These are phyloP conservation scores for Phytophthora melonis DNA, from an alignment of 352 stramenopile genomes.

Conservation along the genomic window DNA sequence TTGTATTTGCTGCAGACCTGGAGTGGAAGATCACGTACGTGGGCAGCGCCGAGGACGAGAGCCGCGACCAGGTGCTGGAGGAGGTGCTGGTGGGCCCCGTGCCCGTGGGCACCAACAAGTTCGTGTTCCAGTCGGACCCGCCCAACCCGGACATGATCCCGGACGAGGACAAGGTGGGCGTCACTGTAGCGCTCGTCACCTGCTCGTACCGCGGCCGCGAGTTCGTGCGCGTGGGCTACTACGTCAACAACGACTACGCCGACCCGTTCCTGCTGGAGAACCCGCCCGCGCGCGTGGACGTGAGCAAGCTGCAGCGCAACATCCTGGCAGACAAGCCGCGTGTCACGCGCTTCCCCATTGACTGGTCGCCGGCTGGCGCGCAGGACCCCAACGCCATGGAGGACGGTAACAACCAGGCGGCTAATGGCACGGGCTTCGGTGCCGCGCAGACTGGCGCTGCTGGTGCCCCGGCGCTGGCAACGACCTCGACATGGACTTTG, in stretches of 20 bases:
- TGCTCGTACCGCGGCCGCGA: conserved; percentile 97
- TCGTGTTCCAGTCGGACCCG: conserved; percentile 97
- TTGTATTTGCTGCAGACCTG: conserved; percentile 82
- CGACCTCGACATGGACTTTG: conserved; percentile 75
- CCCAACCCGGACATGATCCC: conserved; percentile 94
- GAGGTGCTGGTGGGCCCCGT: conserved; percentile 99
- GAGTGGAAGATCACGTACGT: conserved; percentile 99
- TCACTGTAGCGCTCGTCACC: conserved; percentile 98
- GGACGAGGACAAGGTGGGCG: conserved; percentile 97
- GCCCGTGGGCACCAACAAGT: conserved; percentile 98
- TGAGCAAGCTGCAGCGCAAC: conserved; percentile 95
- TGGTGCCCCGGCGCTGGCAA: conserved; percentile 23
- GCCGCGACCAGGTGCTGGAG: conserved; percentile 97
- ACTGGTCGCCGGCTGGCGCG: conserved; percentile 89
- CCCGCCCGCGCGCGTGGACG: conserved; percentile 82
- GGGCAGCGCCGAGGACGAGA: conserved; percentile 95
- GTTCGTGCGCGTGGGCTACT: conserved; percentile 98
- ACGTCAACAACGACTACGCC: conserved; percentile 99
- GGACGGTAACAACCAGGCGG: conserved; percentile 37
- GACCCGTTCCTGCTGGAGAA: conserved; percentile 90
- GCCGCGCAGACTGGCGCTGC: conserved; percentile 30
- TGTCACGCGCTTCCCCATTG: conserved; percentile 96
- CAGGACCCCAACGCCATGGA: conserved; percentile 57
- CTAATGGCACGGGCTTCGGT: conserved; percentile 28
- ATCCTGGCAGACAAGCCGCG: conserved; percentile 98